Evolutionary conservation across 2,329 filamentous ascomycete genomes (phyloP).

Genomic region (Orbilia ellipsospora): DNA sequence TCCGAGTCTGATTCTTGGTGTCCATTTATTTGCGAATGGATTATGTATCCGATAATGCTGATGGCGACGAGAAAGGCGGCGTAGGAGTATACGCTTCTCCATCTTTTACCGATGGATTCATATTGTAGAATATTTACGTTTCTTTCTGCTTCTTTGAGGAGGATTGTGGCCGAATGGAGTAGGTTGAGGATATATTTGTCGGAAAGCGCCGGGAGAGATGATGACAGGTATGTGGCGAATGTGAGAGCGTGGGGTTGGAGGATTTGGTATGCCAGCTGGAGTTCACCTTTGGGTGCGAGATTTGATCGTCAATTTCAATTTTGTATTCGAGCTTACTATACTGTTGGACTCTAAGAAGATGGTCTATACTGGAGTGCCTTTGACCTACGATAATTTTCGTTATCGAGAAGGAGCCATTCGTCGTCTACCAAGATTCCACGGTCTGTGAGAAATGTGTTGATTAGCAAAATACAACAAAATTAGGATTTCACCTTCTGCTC

Average conservation of each 20-base stretch:
- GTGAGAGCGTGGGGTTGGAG: slow-evolving; percentile 12
- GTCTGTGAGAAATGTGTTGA: slow-evolving; percentile 37
- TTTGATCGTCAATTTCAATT: not conserved
- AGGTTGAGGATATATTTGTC: not conserved
- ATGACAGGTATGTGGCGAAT: slow-evolving; percentile 4
- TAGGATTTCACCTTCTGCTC: not conserved
- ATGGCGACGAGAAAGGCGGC: slow-evolving; percentile 19
- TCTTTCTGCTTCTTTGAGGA: slow-evolving; percentile 40
- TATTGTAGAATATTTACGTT: slow-evolving; percentile 47
- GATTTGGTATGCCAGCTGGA: slow-evolving; percentile 19
- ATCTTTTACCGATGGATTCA: slow-evolving; percentile 24
- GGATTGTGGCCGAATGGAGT: slow-evolving; percentile 15
- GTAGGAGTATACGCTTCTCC: slow-evolving; percentile 43
- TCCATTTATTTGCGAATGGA: not conserved
- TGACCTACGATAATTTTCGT: slow-evolving; percentile 44
- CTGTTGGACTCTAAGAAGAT: not conserved
- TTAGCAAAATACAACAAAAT: slow-evolving; percentile 45
- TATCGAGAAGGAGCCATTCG: slow-evolving; percentile 24
- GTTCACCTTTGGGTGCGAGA: slow-evolving; percentile 16
- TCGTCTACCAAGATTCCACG: slow-evolving; percentile 16
- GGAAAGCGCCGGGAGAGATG: not conserved
- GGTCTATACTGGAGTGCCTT: not conserved
- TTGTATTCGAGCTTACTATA: not conserved
- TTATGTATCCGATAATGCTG: slow-evolving; percentile 6
- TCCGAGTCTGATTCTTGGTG: not conserved